These are phyloP conservation scores for Rutstroemia sydowiana DNA, from an alignment of 2,329 filamentous ascomycete species.

Conservation along the genomic window DNA sequence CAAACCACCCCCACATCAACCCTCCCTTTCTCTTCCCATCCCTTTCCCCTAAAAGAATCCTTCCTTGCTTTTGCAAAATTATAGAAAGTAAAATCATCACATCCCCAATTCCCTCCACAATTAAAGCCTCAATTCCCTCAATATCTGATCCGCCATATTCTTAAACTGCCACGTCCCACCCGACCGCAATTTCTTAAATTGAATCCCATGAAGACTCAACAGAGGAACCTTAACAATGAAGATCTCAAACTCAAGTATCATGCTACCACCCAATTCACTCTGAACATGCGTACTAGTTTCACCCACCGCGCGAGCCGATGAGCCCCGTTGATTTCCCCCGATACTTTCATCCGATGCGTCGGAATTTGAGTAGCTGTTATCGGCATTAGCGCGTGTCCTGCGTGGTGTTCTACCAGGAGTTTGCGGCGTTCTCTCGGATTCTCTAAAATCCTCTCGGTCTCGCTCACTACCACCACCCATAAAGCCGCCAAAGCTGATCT, in stretches of 20 bases:
- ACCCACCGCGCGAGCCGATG: constrained; percentile 57
- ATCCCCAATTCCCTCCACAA: background rate
- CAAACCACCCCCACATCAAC: no score
- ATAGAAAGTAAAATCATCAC: no score
- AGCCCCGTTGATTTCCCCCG: constrained; percentile 40
- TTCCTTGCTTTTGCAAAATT: no score
- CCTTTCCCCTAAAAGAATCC: no score
- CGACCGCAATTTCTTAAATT: constrained; percentile 85
- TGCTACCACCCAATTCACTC: constrained; percentile 75
- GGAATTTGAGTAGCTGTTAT: constrained; percentile 78
- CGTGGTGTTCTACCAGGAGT: constrained; percentile 41
- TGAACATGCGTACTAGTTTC: constrained; percentile 91
- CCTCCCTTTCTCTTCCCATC: no score
- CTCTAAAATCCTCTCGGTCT: constrained; percentile 64
- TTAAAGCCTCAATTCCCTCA: background rate
- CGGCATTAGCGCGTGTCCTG: constrained; percentile 38
- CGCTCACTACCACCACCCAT: constrained; percentile 45
- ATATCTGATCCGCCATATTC: constrained; percentile 91
- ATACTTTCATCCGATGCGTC: constrained; percentile 76
- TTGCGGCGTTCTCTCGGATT: constrained; percentile 45
- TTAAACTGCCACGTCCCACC: constrained; percentile 99
- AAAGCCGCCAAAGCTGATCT: constrained; percentile 77
- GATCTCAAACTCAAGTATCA: constrained; percentile 87
- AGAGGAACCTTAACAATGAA: constrained; percentile 96
- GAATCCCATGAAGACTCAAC: constrained; percentile 86